Percentiles rank a stretch among this genome's conserved stretches.
phyloP scores from a whole-genome alignment of 371 early-diverging fungal genomes.

The Parasitella parasitica region DNA sequence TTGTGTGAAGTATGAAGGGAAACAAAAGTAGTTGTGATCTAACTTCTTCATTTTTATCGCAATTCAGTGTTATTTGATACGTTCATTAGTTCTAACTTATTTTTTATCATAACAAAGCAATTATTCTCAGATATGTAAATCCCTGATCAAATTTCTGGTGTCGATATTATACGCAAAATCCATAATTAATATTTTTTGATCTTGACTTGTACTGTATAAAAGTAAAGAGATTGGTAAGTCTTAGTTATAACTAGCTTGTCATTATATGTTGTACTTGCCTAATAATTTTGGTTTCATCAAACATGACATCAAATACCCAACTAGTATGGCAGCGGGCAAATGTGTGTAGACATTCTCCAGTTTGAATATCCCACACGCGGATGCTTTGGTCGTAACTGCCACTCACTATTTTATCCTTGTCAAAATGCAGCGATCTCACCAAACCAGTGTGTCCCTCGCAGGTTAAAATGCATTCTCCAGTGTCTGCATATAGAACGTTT shows the following conservation, averaged over 20 bases:
- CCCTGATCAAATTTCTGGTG: constrained; percentile 25
- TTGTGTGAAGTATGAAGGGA: too few relatives aligned
- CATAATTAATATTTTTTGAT: constrained; percentile 76
- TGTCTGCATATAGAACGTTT: constrained; percentile 29
- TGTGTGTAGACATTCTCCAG: constrained; percentile 39
- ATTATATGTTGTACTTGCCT: too few relatives aligned
- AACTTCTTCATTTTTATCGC: too few relatives aligned
- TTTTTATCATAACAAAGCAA: too few relatives aligned
- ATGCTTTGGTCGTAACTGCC: constrained; percentile 89
- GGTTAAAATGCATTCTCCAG: constrained; percentile 73
- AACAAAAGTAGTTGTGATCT: too few relatives aligned
- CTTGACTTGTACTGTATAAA: constrained; percentile 76
- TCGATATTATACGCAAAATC: constrained; percentile 69
- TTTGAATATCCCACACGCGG: constrained; percentile 85
- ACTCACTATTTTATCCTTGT: constrained; percentile 53
- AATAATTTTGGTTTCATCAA: constrained; percentile 73
- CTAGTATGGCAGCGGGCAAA: constrained; percentile 69
- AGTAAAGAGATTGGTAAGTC: too few relatives aligned
- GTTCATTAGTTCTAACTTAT: too few relatives aligned
- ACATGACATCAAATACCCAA: constrained; percentile 93
- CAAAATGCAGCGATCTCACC: constrained; percentile 86
- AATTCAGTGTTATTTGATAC: too few relatives aligned
- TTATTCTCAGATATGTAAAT: too few relatives aligned
- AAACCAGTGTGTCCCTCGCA: constrained; percentile 81
- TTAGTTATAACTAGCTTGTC: too few relatives aligned